These are phyloP conservation scores for Auricularia sp. DNA, from an alignment of 768 basidiomycete genomes.

Conservation along the genomic window DNA sequence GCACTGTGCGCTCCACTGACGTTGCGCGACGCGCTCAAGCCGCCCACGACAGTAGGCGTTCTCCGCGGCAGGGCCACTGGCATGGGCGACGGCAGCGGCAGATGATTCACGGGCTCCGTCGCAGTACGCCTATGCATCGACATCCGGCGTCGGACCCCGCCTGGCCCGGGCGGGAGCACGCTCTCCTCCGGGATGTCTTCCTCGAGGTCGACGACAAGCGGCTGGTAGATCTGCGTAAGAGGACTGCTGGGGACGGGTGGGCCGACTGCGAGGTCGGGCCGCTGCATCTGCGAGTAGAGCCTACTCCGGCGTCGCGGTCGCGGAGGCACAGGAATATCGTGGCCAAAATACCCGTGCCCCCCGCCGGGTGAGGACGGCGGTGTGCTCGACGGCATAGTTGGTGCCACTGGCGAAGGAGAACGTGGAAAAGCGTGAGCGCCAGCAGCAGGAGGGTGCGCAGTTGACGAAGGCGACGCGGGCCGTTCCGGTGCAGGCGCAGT, in stretches of 20 bases:
- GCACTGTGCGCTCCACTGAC: not conserved
- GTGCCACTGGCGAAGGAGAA: slow-evolving; percentile 18
- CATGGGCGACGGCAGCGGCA: not conserved
- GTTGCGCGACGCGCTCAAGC: not conserved
- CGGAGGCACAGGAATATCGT: slow-evolving; percentile 9
- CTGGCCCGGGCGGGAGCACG: slow-evolving; percentile 19
- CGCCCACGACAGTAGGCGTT: not conserved
- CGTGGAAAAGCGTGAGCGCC: slow-evolving; percentile 20
- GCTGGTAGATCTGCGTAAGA: slow-evolving; percentile 65
- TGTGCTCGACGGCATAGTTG: slow-evolving; percentile 16
- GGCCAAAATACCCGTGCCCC: not conserved
- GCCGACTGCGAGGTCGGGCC: slow-evolving; percentile 6
- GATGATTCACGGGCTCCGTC: not conserved
- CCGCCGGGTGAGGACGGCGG: slow-evolving; percentile 14
- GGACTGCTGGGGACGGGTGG: slow-evolving; percentile 38
- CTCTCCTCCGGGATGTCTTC: slow-evolving; percentile 29
- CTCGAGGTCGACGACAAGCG: slow-evolving; percentile 39
- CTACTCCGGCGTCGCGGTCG: slow-evolving; percentile 30
- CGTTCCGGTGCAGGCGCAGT: not conserved
- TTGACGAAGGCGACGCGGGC: not conserved
- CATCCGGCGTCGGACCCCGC: slow-evolving; percentile 29
- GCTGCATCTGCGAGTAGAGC: not conserved
- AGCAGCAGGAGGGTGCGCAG: slow-evolving; percentile 7
- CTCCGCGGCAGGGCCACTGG: not conserved
- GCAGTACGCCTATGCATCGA: slow-evolving; percentile 20